These are phyloP conservation scores for Gardenia jasminoides DNA, from an alignment of 257 asterid genomes.

Conservation along the genomic window DNA sequence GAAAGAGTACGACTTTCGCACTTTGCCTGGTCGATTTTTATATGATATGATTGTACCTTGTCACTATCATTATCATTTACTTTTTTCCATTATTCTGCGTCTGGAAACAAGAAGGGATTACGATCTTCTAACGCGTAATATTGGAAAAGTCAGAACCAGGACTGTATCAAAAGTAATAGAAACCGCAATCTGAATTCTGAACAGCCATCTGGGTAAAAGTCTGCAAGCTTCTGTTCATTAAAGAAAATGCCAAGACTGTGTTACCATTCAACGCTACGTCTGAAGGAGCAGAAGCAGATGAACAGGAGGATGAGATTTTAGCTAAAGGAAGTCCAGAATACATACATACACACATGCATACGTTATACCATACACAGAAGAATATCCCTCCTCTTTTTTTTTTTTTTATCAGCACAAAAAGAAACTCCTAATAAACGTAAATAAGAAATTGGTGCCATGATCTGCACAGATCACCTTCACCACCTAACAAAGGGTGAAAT, in stretches of 20 bases:
- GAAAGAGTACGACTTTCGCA: neutral
- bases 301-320: neutral
- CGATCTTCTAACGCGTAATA: slow-evolving; percentile 26
- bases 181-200: neutral
- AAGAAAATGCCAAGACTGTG: slow-evolving; percentile 7
- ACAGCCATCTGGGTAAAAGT: neutral
- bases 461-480: neutral
- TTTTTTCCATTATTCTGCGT: neutral
- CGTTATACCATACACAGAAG: too few relatives aligned
- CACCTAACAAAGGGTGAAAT: too few relatives aligned
- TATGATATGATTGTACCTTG: neutral
- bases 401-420: neutral
- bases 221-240: neutral
- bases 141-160: slow-evolving; percentile 41
- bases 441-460: neutral
- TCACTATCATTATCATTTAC: neutral
- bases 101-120: slow-evolving; percentile 16
- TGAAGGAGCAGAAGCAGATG: neutral
- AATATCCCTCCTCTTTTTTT: neutral
- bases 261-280: neutral
- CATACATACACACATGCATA: too few relatives aligned
- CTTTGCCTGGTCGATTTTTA: neutral
- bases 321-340: too few relatives aligned
- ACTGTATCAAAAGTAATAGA: slow-evolving; percentile 28
- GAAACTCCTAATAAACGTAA: neutral